Evolutionary conservation across 495 filamentous ascomycete genomes (phyloP).

Genomic region (Hypomontagnella submonticulosa): DNA sequence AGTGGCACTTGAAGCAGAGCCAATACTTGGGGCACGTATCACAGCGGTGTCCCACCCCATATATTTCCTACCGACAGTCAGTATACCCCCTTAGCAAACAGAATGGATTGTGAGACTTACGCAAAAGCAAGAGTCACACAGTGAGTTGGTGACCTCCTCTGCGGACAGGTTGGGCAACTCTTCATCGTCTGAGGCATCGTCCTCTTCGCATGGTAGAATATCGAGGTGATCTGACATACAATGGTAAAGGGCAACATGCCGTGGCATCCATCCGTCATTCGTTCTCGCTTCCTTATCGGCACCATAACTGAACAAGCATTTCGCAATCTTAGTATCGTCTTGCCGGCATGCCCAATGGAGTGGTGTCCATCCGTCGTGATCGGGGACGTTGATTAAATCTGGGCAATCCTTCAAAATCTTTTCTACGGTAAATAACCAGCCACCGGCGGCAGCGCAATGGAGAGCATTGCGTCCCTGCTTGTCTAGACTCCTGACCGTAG

Average conservation of each 20-base stretch:
- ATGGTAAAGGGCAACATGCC: constrained; percentile 27
- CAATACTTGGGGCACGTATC: constrained; percentile 14
- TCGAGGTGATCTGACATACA: constrained; percentile 4
- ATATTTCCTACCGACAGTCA: not conserved
- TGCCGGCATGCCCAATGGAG: constrained; percentile 41
- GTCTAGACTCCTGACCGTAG: constrained; percentile 23
- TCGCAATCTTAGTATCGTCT: constrained; percentile 10
- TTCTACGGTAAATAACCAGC: not conserved
- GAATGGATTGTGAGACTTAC: constrained; percentile 8
- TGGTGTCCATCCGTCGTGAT: constrained; percentile 38
- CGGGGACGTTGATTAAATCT: constrained; percentile 24
- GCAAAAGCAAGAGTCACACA: constrained; percentile 20
- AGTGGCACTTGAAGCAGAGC: constrained; percentile 27
- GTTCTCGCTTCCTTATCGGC: constrained; percentile 30
- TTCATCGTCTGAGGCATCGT: constrained; percentile 13
- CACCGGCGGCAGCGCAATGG: constrained; percentile 22
- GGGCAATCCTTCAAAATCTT: constrained; percentile 17
- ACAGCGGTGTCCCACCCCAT: constrained; percentile 15
- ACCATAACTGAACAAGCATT: constrained; percentile 25
- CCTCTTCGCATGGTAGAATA: constrained; percentile 3
- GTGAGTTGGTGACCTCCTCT: constrained; percentile 1
- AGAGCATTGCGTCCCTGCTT: constrained; percentile 31
- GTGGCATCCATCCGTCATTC: constrained; percentile 23
- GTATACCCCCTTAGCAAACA: not conserved
- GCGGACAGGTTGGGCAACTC: constrained; percentile 16